Base-by-base conservation (phyloP, 306 rosid genomes). In the Rubus parviflorus region DNA sequence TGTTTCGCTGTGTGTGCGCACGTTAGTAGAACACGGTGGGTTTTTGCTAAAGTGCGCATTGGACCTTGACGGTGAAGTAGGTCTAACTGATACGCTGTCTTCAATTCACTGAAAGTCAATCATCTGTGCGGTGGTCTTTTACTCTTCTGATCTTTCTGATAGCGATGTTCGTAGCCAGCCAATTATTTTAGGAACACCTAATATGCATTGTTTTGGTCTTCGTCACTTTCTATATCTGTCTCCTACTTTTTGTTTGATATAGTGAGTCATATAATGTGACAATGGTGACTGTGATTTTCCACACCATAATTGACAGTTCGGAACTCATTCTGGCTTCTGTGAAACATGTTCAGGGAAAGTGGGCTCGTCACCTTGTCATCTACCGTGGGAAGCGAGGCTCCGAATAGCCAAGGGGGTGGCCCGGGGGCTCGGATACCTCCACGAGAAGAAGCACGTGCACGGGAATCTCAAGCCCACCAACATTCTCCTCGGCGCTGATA, bases 401-500 rank as follows among this genome's bases (percentile, higher is more conserved):
- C 91, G 84, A 86, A 91, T 95, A 74, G 99, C 96, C 0, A 92
- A 82, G 80, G 99, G 99, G 40, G 88, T 95, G 75, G 97, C 97
- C 49, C 97, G 99, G 83, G 99, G 99, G 60, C 89, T 92, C 0
- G 74, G 90, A 8, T 89, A 90, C 75, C 97, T 95, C 75, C 99
- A 95, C 65, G 99, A 95, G 51, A 95, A 95, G 91, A 95, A 95
- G 86, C 97, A 95, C 81, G 97, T 95, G 83, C 99, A 92, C 58
- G 97, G 92, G 35, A 95, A 95, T 71, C 82, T 95, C 77, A 90
- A 89, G 91, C 99, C 99, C 10, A 91, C 89, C 70, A 92, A 95
- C 79, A 80, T 95, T 83, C 92, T 95, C 40, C 72, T 95, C 74
- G 94, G 86, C 72, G 64, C 67, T 0, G 88, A 92, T 19, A 86